A percentile compares a stretch with the other conserved stretches of the same genome.
phyloP scores from a whole-genome alignment of 192 early-diverging fungal species.

The Backusella tuberculispora region DNA sequence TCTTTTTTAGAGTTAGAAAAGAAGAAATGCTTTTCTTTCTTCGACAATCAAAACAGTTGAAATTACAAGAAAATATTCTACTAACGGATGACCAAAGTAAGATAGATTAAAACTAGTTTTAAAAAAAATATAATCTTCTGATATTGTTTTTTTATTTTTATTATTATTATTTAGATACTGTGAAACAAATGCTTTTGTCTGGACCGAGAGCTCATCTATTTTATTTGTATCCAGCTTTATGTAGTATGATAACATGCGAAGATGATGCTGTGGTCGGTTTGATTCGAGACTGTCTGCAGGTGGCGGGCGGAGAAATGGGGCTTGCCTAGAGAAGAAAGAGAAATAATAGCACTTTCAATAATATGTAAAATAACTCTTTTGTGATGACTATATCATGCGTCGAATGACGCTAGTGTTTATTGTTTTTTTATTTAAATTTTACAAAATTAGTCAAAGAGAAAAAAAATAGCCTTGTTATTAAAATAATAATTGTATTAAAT shows the following conservation, averaged over 20 bases:
- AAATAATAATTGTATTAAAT: not conserved
- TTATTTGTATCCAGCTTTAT: conserved; percentile 68
- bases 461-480: not conserved
- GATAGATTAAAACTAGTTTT: conserved; percentile 2
- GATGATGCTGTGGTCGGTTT: conserved; percentile 43
- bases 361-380: not conserved
- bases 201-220: conserved; percentile 69
- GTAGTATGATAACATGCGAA: conserved; percentile 56
- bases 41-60: conserved; percentile 50
- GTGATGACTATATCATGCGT: conserved; percentile 10
- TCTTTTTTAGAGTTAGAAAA: conserved; percentile 61
- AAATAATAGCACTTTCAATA: not conserved
- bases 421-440: conserved; percentile 8
- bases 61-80: conserved; percentile 51
- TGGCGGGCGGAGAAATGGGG: conserved; percentile 39
- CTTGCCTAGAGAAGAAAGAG: conserved; percentile 14
- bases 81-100: conserved; percentile 24
- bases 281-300: conserved; percentile 35
- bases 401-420: conserved; percentile 5
- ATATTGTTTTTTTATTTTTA: not conserved
- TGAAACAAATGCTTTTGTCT: conserved; percentile 57
- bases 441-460: conserved; percentile 10
- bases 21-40: conserved; percentile 62
- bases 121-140: conserved; percentile 18
- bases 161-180: conserved; percentile 44